A percentile compares a stretch with the other conserved stretches of the same genome.
Conservation (phyloP, 352 stramenopile species). For the Chrysophaeum taylorii region DNA sequence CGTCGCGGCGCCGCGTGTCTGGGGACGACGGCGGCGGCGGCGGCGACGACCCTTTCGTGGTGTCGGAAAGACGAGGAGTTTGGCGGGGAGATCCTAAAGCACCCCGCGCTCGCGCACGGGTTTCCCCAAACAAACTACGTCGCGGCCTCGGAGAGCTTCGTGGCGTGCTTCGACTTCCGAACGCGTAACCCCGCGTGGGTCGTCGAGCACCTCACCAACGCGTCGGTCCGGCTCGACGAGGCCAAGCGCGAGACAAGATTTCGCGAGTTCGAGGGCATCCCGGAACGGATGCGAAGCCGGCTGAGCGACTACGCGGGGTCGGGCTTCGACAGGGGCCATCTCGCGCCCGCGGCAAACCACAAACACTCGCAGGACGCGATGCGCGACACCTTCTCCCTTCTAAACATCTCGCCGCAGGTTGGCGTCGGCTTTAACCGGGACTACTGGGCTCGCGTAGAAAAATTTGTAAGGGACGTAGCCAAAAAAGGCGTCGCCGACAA, state of each 20-base stretch:
- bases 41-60: no score
- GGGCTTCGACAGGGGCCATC: constrained; percentile 85
- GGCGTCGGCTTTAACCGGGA: constrained; percentile 68
- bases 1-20: no score
- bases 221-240: constrained; percentile 55
- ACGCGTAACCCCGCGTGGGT: constrained; percentile 70
- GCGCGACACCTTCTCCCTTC: constrained; percentile 86
- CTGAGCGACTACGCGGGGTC: constrained; percentile 71
- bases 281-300: constrained; percentile 63
- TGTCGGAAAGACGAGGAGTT: no score
- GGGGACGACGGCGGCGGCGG: no score
- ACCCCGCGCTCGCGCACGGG: not conserved
- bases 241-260: constrained; percentile 72
- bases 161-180: constrained; percentile 58
- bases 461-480: constrained; percentile 67
- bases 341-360: constrained; percentile 81
- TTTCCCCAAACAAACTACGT: not conserved
- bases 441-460: constrained; percentile 70
- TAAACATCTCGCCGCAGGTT: constrained; percentile 82
- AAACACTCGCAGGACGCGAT: constrained; percentile 57
- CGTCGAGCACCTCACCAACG: constrained; percentile 60
- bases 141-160: constrained; percentile 5
- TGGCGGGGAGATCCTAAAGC: no score
- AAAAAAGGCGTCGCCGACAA: constrained; percentile 56
- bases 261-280: constrained; percentile 55